Percentiles rank a stretch among this genome's conserved stretches.
Conservation (phyloP, 148 eudicot genomes). For the Rhododendron williamsianum region DNA sequence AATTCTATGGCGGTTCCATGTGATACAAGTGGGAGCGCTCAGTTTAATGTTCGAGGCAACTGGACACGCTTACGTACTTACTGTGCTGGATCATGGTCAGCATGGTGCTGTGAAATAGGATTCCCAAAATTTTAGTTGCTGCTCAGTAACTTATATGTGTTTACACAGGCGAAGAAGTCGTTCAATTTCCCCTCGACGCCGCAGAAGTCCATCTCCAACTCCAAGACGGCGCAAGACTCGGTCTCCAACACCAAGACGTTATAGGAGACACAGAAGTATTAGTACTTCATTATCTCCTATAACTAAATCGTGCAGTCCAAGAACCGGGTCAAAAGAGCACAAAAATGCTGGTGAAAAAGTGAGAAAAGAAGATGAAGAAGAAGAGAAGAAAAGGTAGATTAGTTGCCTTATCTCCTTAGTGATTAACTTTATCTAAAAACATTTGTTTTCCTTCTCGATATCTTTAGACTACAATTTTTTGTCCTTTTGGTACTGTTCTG, state of each 20-base stretch:
- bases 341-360: slow-evolving; percentile 61
- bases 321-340: slow-evolving; percentile 47
- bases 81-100: slow-evolving; percentile 24
- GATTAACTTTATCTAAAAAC: neutral
- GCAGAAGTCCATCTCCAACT: slow-evolving; percentile 61
- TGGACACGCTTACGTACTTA: slow-evolving; percentile 44
- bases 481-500: neutral
- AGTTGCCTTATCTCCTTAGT: neutral
- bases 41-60: slow-evolving; percentile 75
- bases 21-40: slow-evolving; percentile 77
- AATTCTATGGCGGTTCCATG: slow-evolving; percentile 62
- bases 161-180: slow-evolving; percentile 81
- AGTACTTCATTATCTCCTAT: slow-evolving; percentile 55
- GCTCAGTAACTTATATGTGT: slow-evolving; percentile 22
- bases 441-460: slow-evolving; percentile 19
- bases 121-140: slow-evolving; percentile 14
- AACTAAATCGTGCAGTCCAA: slow-evolving; percentile 51
- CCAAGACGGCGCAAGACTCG: slow-evolving; percentile 66
- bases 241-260: slow-evolving; percentile 55
- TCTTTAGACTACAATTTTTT: neutral
- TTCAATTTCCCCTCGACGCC: slow-evolving; percentile 62
- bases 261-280: slow-evolving; percentile 42
- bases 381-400: slow-evolving; percentile 79
- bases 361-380: slow-evolving; percentile 67
- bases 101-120: slow-evolving; percentile 4